These are phyloP conservation scores for Hydnum rufescens DNA, from an alignment of 768 basidiomycete genomes.

Conservation along the genomic window DNA sequence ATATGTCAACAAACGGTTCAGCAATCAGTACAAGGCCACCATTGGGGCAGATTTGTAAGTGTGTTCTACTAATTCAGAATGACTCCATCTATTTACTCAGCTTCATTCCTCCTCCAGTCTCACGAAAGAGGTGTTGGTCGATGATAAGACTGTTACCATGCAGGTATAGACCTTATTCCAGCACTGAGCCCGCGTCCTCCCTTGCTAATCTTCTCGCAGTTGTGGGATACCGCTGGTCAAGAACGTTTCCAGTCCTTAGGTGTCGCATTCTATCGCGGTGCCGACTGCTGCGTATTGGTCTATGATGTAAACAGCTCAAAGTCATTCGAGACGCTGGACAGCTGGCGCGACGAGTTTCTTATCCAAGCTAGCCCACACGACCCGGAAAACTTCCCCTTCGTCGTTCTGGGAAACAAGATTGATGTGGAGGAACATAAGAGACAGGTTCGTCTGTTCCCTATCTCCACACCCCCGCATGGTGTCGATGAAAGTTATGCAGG, in stretches of 20 bases:
- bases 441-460: constrained; percentile 36
- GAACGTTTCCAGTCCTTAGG: constrained; percentile 99
- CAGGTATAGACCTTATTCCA: constrained; percentile 38
- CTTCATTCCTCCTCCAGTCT: constrained; percentile 30
- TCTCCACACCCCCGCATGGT: background rate
- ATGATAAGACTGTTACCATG: constrained; percentile 96
- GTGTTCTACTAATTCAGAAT: constrained; percentile 8
- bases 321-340: constrained; percentile 95
- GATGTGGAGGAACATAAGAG: constrained; percentile 98
- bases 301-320: constrained; percentile 98
- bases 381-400: constrained; percentile 99
- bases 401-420: constrained; percentile 99
- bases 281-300: constrained; percentile 96
- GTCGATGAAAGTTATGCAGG: constrained; percentile 28
- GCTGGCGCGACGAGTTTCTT: constrained; percentile 98
- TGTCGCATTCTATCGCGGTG: constrained; percentile 96
- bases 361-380: constrained; percentile 98
- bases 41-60: constrained; percentile 92
- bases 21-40: constrained; percentile 99
- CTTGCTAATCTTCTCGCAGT: constrained; percentile 24
- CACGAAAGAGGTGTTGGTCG: constrained; percentile 97
- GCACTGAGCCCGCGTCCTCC: background rate
- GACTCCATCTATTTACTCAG: constrained; percentile 3
- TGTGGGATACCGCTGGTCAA: constrained; percentile 99
- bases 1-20: constrained; percentile 99